Percentiles rank a stretch among this genome's conserved stretches.
Conservation (phyloP, 1,139 yeast species). For the Protomyces arabidopsidicola region DNA sequence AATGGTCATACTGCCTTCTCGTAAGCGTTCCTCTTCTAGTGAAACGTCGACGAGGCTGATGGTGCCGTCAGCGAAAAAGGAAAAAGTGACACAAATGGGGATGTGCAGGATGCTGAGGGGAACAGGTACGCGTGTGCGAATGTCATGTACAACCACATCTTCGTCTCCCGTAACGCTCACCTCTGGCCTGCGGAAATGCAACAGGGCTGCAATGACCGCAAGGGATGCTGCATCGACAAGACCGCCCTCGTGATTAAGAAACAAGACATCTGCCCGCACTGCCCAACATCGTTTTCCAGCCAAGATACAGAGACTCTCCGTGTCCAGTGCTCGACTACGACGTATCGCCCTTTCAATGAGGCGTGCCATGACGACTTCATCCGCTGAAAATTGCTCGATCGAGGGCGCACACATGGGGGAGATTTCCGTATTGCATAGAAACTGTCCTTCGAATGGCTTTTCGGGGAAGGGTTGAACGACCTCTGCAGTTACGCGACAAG, state of each 20-base stretch:
- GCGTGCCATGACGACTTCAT: slow-evolving; percentile 72
- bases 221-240: slow-evolving; percentile 84
- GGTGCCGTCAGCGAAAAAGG: slow-evolving; percentile 55
- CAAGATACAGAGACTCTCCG: slow-evolving; percentile 81
- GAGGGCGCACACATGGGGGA: slow-evolving; percentile 84
- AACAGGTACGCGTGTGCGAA: slow-evolving; percentile 75
- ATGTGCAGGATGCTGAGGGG: slow-evolving; percentile 79
- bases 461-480: slow-evolving; percentile 83
- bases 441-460: slow-evolving; percentile 89
- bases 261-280: slow-evolving; percentile 82
- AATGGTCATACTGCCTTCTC: slow-evolving; percentile 76
- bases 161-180: slow-evolving; percentile 61
- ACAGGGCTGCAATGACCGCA: slow-evolving; percentile 80
- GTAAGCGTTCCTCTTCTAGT: slow-evolving; percentile 65
- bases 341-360: slow-evolving; percentile 86
- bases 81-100: slow-evolving; percentile 87
- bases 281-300: slow-evolving; percentile 93
- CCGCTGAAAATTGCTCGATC: slow-evolving; percentile 60
- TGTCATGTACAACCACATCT: slow-evolving; percentile 54
- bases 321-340: slow-evolving; percentile 82
- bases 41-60: slow-evolving; percentile 68
- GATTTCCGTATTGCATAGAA: slow-evolving; percentile 76
- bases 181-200: slow-evolving; percentile 81
- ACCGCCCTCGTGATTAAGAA: slow-evolving; percentile 85
- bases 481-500: slow-evolving; percentile 73